These are phyloP conservation scores for Teratosphaeria viscida DNA, from an alignment of 2,329 filamentous ascomycete species.

Conservation along the genomic window DNA sequence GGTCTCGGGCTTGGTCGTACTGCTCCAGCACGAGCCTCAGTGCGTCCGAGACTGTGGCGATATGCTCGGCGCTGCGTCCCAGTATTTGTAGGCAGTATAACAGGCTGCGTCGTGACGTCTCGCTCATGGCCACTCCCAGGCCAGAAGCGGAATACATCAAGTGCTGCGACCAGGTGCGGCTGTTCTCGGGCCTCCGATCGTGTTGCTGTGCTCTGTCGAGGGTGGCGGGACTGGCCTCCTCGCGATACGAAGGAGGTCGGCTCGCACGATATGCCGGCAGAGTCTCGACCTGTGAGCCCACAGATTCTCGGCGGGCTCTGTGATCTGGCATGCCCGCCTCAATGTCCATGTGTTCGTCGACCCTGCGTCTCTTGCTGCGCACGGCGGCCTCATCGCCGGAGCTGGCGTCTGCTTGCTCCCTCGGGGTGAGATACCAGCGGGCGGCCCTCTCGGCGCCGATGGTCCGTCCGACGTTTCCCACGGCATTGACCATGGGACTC, in stretches of 20 bases:
- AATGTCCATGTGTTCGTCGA: slow-evolving; percentile 37
- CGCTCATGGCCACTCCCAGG: slow-evolving; percentile 81
- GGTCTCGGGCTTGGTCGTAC: slow-evolving; percentile 50
- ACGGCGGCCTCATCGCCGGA: slow-evolving; percentile 14
- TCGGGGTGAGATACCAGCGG: slow-evolving; percentile 62
- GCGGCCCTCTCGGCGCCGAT: slow-evolving; percentile 84
- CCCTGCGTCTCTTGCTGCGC: slow-evolving; percentile 34
- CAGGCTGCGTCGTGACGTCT: slow-evolving; percentile 72
- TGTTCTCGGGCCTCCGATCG: slow-evolving; percentile 28
- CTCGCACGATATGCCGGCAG: slow-evolving; percentile 77
- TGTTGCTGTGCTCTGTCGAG: slow-evolving; percentile 13
- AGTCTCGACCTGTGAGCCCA: slow-evolving; percentile 59
- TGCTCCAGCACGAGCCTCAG: slow-evolving; percentile 69
- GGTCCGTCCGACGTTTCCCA: slow-evolving; percentile 69
- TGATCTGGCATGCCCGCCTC: slow-evolving; percentile 25
- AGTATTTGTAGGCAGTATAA: slow-evolving; percentile 77
- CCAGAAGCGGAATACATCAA: slow-evolving; percentile 78
- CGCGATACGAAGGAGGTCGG: slow-evolving; percentile 32
- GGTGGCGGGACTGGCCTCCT: slow-evolving; percentile 22
- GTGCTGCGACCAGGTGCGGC: slow-evolving; percentile 55
- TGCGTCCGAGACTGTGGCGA: slow-evolving; percentile 63
- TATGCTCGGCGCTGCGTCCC: slow-evolving; percentile 69
- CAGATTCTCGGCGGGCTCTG: slow-evolving; percentile 44
- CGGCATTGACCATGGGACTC: slow-evolving; percentile 72
- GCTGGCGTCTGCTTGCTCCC: slow-evolving; percentile 43